These are phyloP conservation scores for Stemphylium beticola DNA, from an alignment of 2,329 filamentous ascomycete species.

Conservation along the genomic window DNA sequence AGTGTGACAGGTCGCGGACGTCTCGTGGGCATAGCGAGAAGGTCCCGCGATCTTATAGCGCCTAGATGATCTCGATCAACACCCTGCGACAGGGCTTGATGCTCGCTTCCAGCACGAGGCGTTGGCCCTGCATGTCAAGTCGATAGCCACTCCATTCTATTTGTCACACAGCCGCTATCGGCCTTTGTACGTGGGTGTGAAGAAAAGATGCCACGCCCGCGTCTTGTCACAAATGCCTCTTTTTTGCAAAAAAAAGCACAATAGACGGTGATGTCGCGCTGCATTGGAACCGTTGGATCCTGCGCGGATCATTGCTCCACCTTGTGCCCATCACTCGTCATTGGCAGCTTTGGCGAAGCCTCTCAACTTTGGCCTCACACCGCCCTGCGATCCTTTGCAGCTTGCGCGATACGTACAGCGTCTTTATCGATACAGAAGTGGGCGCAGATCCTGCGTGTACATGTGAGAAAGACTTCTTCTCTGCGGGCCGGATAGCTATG, in stretches of 20 bases:
- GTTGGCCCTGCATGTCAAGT: constrained; percentile 12
- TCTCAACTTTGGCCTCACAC: constrained; percentile 8
- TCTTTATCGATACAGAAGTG: not conserved
- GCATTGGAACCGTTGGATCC: constrained; percentile 15
- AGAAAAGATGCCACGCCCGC: not conserved
- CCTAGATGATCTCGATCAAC: constrained; percentile 8
- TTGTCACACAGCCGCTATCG: constrained; percentile 15
- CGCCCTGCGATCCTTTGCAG: constrained; percentile 10
- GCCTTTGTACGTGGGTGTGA: not conserved
- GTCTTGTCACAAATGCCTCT: not conserved
- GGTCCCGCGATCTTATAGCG: constrained; percentile 3
- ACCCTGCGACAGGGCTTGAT: constrained; percentile 7
- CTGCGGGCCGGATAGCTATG: too few species aligned
- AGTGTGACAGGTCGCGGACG: too few species aligned
- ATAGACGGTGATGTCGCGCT: constrained; percentile 12
- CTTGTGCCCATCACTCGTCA: constrained; percentile 17
- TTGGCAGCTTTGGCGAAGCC: constrained; percentile 29
- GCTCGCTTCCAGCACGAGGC: constrained; percentile 4
- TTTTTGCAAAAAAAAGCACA: constrained; percentile 4
- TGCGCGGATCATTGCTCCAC: constrained; percentile 20
- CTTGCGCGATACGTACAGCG: not conserved
- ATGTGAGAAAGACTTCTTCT: too few species aligned
- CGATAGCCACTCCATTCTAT: constrained; percentile 6
- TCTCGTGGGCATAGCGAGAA: too few species aligned
- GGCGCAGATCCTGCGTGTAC: not conserved